phyloP scores from a whole-genome alignment of 805 yeast genomes.

The Ogataea nakhonphanomensis region DNA sequence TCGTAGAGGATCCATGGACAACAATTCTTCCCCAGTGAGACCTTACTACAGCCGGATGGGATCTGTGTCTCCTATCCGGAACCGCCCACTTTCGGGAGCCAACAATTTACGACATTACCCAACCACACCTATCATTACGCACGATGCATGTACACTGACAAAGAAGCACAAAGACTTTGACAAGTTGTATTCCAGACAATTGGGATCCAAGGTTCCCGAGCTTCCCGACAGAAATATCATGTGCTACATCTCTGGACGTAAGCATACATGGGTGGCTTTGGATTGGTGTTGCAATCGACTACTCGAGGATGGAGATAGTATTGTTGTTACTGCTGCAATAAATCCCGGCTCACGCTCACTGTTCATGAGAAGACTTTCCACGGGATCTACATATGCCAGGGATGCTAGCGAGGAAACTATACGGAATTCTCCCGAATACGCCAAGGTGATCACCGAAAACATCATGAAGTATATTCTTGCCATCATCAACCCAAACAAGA shows the following conservation, averaged over 20 bases:
- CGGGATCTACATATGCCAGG: constrained; percentile 8
- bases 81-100: constrained; percentile 6
- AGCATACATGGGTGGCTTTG: constrained; percentile 78
- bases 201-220: constrained; percentile 31
- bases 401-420: constrained; percentile 32
- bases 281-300: constrained; percentile 62
- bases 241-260: constrained; percentile 66
- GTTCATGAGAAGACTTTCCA: constrained; percentile 21
- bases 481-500: constrained; percentile 42
- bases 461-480: constrained; percentile 51
- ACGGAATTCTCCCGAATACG: constrained; percentile 45
- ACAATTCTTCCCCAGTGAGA: constrained; percentile 24
- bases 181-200: constrained; percentile 38
- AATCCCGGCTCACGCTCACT: constrained; percentile 27
- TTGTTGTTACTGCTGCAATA: constrained; percentile 59
- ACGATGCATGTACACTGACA: constrained; percentile 42
- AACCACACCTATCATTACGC: constrained; percentile 36
- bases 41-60: constrained; percentile 14
- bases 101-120: constrained; percentile 28
- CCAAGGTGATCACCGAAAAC: constrained; percentile 43
- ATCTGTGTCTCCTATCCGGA: constrained; percentile 22
- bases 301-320: constrained; percentile 61
- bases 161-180: constrained; percentile 48
- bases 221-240: constrained; percentile 53
- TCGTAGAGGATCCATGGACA: constrained; percentile 13